A percentile compares a stretch with the other conserved stretches of the same genome.
phyloP scores from a whole-genome alignment of 768 basidiomycete genomes.

The Tephrocybe rancida region DNA sequence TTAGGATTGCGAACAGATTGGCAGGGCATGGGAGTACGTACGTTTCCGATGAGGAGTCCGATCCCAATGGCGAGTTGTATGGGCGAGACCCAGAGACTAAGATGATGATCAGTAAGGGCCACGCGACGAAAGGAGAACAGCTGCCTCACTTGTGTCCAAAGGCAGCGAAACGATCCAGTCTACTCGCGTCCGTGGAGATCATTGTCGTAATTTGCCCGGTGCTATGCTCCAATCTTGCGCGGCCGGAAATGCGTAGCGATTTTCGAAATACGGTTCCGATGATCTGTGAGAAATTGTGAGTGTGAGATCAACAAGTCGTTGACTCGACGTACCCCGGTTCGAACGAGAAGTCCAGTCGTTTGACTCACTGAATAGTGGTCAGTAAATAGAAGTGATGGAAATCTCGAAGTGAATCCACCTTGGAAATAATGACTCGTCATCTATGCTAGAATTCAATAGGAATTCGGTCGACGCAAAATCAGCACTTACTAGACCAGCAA shows the following conservation, averaged over 20 bases:
- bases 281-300: conserved; percentile 18
- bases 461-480: neutral
- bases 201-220: conserved; percentile 52
- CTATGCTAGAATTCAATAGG: conserved; percentile 6
- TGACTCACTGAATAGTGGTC: conserved; percentile 9
- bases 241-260: conserved; percentile 49
- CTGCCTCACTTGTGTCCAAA: conserved; percentile 27
- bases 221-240: conserved; percentile 43
- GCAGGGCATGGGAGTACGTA: conserved; percentile 19
- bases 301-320: neutral
- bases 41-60: conserved; percentile 50
- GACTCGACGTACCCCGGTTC: conserved; percentile 18
- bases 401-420: conserved; percentile 3
- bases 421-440: conserved; percentile 25
- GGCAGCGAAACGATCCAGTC: conserved; percentile 38
- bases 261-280: conserved; percentile 47
- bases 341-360: conserved; percentile 18
- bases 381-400: neutral
- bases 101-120: neutral
- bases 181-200: conserved; percentile 47
- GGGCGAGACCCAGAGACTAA: conserved; percentile 33
- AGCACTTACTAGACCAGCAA: conserved; percentile 32
- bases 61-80: conserved; percentile 50
- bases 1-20: neutral
- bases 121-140: neutral